Base-by-base conservation (phyloP, 768 basidiomycete species). In the Lyophyllum atratum region DNA sequence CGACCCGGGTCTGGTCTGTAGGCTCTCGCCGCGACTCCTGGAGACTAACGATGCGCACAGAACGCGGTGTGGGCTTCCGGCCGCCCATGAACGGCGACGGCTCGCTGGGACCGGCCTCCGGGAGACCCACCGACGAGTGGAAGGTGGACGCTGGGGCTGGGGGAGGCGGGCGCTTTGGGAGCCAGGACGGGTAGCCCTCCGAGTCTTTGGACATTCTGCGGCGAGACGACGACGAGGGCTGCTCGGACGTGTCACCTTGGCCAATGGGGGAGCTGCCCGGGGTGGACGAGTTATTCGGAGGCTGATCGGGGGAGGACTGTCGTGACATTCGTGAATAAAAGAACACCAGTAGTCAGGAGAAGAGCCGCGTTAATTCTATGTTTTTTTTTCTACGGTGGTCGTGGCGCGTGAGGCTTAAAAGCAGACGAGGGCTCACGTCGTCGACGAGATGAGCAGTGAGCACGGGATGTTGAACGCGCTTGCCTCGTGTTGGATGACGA, bases 171-270 rank as follows among this genome's bases (percentile, higher is more conserved):
- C 92, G 80, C 57, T 77, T 83, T 17, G 92, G 92, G 1, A 93
- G 85, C 92, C 92, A 93, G 22, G 89, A 86, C 2, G 92, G 92
- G 68, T 93, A 93, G 14, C 86, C 86, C 61, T 90, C 89, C 17
- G 77, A 80, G 63, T 83, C 81, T 50, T 71, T 70, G 29, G 76
- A 75, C 67, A 68, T 69, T 55, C 69, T 69, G 45, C 65, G 62
- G 40, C 66, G 70, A 17, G 71, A 68, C 26, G 66, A 73, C 2
- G 72, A 70, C 9, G 73, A 72, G 19, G 70, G 73, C 45, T 70
- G 67, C 43, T 71, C 66, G n/a, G 59, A 63, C n/a, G 59, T 60
- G 26, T 66, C 59, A 33, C 60, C 54, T 22, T 61, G 59, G 53
- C 57, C 65, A 29, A 54, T 59, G 52, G 64, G 67, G 34, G 66